These are phyloP conservation scores for Cystobasidium onofrii DNA, from an alignment of 768 basidiomycete species.

Conservation along the genomic window DNA sequence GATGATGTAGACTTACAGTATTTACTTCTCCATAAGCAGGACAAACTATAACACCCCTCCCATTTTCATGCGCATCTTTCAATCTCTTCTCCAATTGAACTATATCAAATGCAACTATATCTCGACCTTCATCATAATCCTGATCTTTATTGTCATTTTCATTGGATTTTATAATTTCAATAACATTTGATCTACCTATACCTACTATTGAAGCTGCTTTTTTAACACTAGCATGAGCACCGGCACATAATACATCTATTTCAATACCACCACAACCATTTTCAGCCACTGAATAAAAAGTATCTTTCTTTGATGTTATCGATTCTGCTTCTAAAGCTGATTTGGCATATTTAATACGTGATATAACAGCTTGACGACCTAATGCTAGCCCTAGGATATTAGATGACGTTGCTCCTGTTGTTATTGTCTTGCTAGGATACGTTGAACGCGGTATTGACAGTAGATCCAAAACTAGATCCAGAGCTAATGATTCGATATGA, in stretches of 20 bases:
- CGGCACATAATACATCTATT: conserved; percentile 45
- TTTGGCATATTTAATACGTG: conserved; percentile 34
- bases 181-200: conserved; percentile 46
- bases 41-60: conserved; percentile 41
- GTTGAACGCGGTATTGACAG: conserved; percentile 31
- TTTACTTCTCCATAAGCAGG: conserved; percentile 50
- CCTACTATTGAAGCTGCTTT: conserved; percentile 49
- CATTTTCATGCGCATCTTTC: conserved; percentile 40
- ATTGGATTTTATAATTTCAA: conserved; percentile 36
- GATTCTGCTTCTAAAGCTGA: too few relatives aligned
- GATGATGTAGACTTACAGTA: conserved; percentile 45
- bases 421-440: conserved; percentile 47
- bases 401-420: conserved; percentile 49
- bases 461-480: conserved; percentile 39
- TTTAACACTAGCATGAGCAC: conserved; percentile 48
- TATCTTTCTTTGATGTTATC: conserved; percentile 41
- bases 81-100: conserved; percentile 43
- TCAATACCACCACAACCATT: conserved; percentile 45
- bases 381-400: conserved; percentile 49
- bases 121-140: conserved; percentile 15
- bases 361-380: conserved; percentile 46
- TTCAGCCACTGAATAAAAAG: conserved; percentile 46
- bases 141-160: conserved; percentile 17
- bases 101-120: conserved; percentile 44
- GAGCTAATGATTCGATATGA: conserved; percentile 36